Base-by-base conservation (phyloP, 495 filamentous ascomycete species). In the Penicillium canescens region DNA sequence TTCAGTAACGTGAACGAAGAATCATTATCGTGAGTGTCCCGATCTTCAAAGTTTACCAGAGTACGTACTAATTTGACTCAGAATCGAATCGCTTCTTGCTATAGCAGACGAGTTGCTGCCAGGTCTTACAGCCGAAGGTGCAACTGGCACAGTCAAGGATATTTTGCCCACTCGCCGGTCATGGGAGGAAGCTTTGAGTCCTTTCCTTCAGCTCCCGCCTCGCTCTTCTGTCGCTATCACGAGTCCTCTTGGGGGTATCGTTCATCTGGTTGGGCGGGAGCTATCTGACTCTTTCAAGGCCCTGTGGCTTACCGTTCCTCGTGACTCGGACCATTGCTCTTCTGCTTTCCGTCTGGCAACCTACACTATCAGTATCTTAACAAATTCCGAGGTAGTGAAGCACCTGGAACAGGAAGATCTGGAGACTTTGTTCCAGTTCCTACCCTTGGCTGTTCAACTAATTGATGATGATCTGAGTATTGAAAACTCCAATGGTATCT, bases 281-380 rank as follows among this genome's bases (percentile, higher is more conserved):
- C 24, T 65, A 43, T 43, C 75, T 9, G 61, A 64, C 4, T 56
- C 62, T 6, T 64, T 62, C 36, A 44, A 49, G 45, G 37, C 66
- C 49, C 26, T 60, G 51, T 48, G 65, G 54, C 58, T 71, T 43
- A 62, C 41, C 24, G 55, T 80, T 18, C 59, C 75, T 21, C 72
- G 85, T 37, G 92, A 97, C 70, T 70, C 73, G 3, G 76, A 77
- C 45, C 89, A 88, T 2, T 83, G 82, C 18, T 91, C 91, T 1
- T 74, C 81, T 47, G 83, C 89, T 14, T 81, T 92, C 28, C 78
- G 94, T 44, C 85, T 95, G 73, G 82, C 86, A 14, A 68, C 82
- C 39, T 96, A 89, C 67, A 79, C 81, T 0, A 71, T 77, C 12
- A 78, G 74, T 44, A 60, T 92, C 11, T 53, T 93, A 12, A 70